phyloP scores from a whole-genome alignment of 2,329 filamentous ascomycete genomes.

The Dactylellina sp. region DNA sequence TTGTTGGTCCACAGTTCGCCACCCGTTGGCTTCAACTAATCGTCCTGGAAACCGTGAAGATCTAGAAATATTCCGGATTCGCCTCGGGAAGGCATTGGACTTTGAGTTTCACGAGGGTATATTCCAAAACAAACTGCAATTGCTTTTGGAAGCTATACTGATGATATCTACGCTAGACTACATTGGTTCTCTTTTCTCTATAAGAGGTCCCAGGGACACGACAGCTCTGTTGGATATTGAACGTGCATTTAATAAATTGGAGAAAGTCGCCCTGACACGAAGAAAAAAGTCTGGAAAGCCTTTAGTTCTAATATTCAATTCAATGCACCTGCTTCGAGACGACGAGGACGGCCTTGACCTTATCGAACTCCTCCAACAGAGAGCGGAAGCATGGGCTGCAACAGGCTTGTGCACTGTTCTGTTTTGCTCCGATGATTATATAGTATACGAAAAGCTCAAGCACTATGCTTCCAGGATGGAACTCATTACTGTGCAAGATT shows the following conservation, averaged over 20 bases:
- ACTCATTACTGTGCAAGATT: conserved; percentile 84
- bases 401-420: conserved; percentile 89
- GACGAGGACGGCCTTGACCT: conserved; percentile 93
- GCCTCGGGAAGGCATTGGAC: conserved; percentile 91
- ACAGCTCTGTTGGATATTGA: conserved; percentile 95
- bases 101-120: conserved; percentile 76
- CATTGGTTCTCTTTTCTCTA: conserved; percentile 94
- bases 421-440: conserved; percentile 94
- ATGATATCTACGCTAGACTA: conserved; percentile 72
- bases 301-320: conserved; percentile 92
- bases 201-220: conserved; percentile 89
- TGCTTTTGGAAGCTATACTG: conserved; percentile 71
- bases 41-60: conserved; percentile 66
- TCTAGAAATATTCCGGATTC: conserved; percentile 91
- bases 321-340: conserved; percentile 88
- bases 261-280: conserved; percentile 87
- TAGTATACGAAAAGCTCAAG: conserved; percentile 90
- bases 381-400: conserved; percentile 96
- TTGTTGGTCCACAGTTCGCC: neutral
- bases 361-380: conserved; percentile 92
- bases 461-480: conserved; percentile 94
- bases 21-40: neutral
- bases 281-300: conserved; percentile 72
- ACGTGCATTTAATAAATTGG: conserved; percentile 94
- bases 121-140: neutral